Conservation (phyloP, 768 basidiomycete species). For the Pulveroboletus sp. region DNA sequence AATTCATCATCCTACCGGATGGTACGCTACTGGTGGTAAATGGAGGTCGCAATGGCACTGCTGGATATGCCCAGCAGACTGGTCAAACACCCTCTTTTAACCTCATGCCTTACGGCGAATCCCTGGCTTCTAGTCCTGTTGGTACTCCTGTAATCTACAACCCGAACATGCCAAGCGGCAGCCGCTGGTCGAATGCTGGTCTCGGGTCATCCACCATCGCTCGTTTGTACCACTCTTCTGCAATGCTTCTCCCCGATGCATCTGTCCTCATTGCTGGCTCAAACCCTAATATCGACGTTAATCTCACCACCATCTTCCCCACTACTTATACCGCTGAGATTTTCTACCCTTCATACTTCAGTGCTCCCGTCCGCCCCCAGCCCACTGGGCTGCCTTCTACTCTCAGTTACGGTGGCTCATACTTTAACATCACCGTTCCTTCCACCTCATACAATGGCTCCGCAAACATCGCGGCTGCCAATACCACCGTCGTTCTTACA, state of each 20-base stretch:
- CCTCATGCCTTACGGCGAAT: conserved; percentile 71
- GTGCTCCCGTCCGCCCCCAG: conserved; percentile 60
- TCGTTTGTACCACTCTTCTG: conserved; percentile 90
- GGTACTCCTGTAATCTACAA: conserved; percentile 80
- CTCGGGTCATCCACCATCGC: conserved; percentile 63
- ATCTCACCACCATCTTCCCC: conserved; percentile 58
- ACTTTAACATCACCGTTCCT: conserved; percentile 76
- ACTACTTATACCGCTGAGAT: conserved; percentile 83
- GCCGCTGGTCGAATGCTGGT: conserved; percentile 71
- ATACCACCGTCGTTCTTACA: conserved; percentile 74
- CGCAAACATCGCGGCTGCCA: conserved; percentile 69
- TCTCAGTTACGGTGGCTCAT: conserved; percentile 78
- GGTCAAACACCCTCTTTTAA: conserved; percentile 38
- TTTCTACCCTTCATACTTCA: conserved; percentile 92
- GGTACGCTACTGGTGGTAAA: conserved; percentile 77
- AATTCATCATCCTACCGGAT: conserved; percentile 82
- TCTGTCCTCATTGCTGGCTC: conserved; percentile 89
- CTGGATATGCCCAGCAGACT: conserved; percentile 72
- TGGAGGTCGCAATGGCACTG: conserved; percentile 83
- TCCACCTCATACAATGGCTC: conserved; percentile 60
- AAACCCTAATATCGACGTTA: conserved; percentile 91
- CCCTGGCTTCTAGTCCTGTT: conserved; percentile 78
- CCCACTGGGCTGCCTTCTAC: conserved; percentile 71
- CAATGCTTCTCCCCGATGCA: conserved; percentile 82
- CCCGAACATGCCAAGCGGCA: conserved; percentile 67